Base-by-base conservation (phyloP, 2,329 filamentous ascomycete species). In the Cordyceps javanica region DNA sequence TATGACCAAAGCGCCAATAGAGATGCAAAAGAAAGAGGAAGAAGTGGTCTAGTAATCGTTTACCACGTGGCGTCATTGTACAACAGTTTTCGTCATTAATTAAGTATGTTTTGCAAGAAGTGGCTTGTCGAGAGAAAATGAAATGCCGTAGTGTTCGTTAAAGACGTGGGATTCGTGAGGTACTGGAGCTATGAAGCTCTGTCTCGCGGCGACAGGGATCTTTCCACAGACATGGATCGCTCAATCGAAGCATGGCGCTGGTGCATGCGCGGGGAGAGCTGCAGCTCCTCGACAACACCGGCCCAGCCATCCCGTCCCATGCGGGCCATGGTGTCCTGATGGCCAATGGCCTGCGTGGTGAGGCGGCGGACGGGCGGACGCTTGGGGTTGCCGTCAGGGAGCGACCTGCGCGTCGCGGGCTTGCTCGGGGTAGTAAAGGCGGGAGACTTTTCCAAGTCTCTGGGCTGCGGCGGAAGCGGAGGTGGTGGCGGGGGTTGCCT, bases 181-280 rank as follows among this genome's bases (percentile, higher is more conserved):
- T 19, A 52, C 10, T 21, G 5, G 34, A 41, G 49, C 34, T 41
- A 41, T 6, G 25, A 39, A 30, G 49, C 51, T 9, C 39, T 42
- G 9, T 53, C 38, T 1, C 50, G 26, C 7, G 39, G 51, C 2
- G 53, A 56, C 42, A 49, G 19, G 60, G 80, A 72, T 62, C 74
- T 75, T 68, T 87, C 84, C 42, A 59, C 49, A 23, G 75, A 72
- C 78, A 84, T 83, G 60, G 80, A 72, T 62, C 74, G 75, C 68
- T 87, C 84, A 64, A 86, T 81, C 8, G 80, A 84, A n/a, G 82
- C 80, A 65, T 83, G 82, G 16, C 84, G 76, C 64, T 83, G 80
- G 51, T 83, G 81, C 73, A 87, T 77, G 57, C 79, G 69, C 2
- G 83, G 84, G 25, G 81, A 85, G 57, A 72, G 79, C 67, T 86